Evolutionary conservation across 306 rosid species (phyloP).

Genomic region (Crotalaria pallida): DNA sequence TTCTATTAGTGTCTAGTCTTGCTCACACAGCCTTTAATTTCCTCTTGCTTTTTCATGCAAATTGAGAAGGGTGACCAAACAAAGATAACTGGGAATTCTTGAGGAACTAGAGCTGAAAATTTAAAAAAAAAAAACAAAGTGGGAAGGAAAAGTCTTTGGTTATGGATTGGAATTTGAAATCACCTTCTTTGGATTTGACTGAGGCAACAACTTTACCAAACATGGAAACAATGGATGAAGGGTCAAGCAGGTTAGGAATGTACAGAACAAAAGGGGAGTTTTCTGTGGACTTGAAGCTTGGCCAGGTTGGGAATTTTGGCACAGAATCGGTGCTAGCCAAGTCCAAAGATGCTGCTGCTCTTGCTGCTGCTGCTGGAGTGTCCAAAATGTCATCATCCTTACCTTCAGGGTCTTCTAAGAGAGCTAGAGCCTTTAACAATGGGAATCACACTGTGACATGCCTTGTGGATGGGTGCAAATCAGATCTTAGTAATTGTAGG

Average conservation of each 20-base stretch:
- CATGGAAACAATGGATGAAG: slow-evolving; percentile 50
- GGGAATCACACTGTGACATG: slow-evolving; percentile 64
- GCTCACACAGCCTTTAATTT: background rate
- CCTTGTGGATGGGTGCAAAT: slow-evolving; percentile 82
- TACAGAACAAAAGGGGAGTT: slow-evolving; percentile 50
- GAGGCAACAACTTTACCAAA: slow-evolving; percentile 49
- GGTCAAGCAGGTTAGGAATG: slow-evolving; percentile 51
- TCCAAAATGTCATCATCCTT: slow-evolving; percentile 43
- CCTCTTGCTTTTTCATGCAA: slow-evolving; percentile 30
- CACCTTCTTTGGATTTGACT: slow-evolving; percentile 72
- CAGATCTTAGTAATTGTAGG: slow-evolving; percentile 77
- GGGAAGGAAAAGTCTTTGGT: slow-evolving; percentile 15
- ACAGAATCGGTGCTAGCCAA: slow-evolving; percentile 25
- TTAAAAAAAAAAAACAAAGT: too few species aligned
- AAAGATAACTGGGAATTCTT: slow-evolving; percentile 19
- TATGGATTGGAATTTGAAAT: slow-evolving; percentile 94
- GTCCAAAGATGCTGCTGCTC: slow-evolving; percentile 37
- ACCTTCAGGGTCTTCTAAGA: slow-evolving; percentile 66
- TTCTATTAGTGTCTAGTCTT: background rate
- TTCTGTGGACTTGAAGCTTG: slow-evolving; percentile 92
- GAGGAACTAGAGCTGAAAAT: slow-evolving; percentile 5
- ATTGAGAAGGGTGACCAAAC: slow-evolving; percentile 23
- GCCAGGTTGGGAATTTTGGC: slow-evolving; percentile 53
- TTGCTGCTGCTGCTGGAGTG: slow-evolving; percentile 21
- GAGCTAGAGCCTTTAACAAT: slow-evolving; percentile 58